Evolutionary conservation across 1,139 yeast genomes (phyloP), one percentile per base, ranked within the genome.

Genomic region (Debaryomycetaceae sp.): DNA sequence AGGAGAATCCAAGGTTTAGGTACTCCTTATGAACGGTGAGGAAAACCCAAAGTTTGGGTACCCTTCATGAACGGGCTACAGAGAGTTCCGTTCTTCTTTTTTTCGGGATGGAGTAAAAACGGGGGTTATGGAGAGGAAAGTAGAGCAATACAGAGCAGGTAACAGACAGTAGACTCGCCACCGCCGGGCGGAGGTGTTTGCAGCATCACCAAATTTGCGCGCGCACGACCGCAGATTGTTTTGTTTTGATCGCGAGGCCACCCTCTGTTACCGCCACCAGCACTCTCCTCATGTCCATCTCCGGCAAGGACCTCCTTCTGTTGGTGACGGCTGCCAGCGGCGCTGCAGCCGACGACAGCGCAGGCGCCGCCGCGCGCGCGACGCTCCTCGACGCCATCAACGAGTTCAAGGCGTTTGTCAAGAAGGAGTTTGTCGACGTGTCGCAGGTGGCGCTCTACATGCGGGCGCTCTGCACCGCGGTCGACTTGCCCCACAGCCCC

Each of bases 361-460:
- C n/a, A n/a, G n/a, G n/a, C n/a, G n/a, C n/a, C n/a, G n/a, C n/a
- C n/a, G n/a, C n/a, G n/a, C n/a, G n/a, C n/a, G n/a, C n/a, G n/a
- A 34, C 25, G 6, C 73, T 74, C 44, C 43, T 65, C n/a, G 49
- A 52, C 4, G 48, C 62, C 9, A 58, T 83, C 3, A 57, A 65
- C 7, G 65, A 63, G 16, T 67, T 83, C 41, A 83, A 83, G 44
- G 72, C 83, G 0, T 83, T 77, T 44, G 81, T 83, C 25, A 84
- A 84, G 48, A 64, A 78, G 36, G 83, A 78, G 35, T 61, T 71
- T 34, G 80, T 83, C 10, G 75, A 79, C 38, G 53, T 78, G 13
- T 39, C 56, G 2, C 63, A 67, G 27, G 80, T 76, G 2, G 73
- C 72, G 9, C 50, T 61, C 25, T 81, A 81, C 52, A 70, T 82